Conservation (phyloP, 352 stramenopile genomes). For the Pythium guiyangense region DNA sequence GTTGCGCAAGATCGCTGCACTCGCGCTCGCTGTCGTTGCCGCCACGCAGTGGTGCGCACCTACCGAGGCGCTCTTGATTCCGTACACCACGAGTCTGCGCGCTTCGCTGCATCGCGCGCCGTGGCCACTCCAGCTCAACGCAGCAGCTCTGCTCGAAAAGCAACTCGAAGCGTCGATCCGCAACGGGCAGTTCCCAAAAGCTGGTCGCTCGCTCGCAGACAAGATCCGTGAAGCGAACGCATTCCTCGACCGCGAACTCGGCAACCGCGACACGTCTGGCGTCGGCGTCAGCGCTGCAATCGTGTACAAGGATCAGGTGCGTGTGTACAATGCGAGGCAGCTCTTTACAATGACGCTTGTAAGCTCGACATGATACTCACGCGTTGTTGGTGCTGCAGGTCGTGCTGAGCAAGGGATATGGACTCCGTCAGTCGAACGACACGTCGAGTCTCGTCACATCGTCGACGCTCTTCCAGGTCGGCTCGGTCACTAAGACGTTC, state of each 20-base stretch:
- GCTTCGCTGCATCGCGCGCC: constrained; percentile 13
- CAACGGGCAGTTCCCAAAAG: constrained; percentile 27
- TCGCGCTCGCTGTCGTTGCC: background rate
- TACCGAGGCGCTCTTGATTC: constrained; percentile 6
- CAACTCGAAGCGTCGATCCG: constrained; percentile 29
- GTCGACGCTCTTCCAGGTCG: constrained; percentile 62
- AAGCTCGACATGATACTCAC: background rate
- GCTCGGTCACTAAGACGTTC: constrained; percentile 65
- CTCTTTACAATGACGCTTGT: too few relatives aligned
- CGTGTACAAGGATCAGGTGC: constrained; percentile 49
- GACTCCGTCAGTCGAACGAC: constrained; percentile 31
- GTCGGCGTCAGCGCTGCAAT: constrained; percentile 38
- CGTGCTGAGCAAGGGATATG: constrained; percentile 36
- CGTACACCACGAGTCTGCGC: constrained; percentile 8
- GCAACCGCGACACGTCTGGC: constrained; percentile 26
- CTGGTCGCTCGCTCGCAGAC: constrained; percentile 27
- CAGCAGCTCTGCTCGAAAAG: constrained; percentile 15
- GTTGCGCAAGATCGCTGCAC: background rate
- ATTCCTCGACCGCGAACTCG: constrained; percentile 39
- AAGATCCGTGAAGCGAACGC: constrained; percentile 39
- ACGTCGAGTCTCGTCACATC: constrained; percentile 24
- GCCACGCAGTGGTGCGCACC: background rate
- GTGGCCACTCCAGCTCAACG: background rate
- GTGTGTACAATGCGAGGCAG: too few relatives aligned
- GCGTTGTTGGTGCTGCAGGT: constrained; percentile 9